Percentiles rank a stretch among this genome's conserved stretches.
phyloP scores from a whole-genome alignment of 805 yeast genomes.

The Candida methanosorbosa region DNA sequence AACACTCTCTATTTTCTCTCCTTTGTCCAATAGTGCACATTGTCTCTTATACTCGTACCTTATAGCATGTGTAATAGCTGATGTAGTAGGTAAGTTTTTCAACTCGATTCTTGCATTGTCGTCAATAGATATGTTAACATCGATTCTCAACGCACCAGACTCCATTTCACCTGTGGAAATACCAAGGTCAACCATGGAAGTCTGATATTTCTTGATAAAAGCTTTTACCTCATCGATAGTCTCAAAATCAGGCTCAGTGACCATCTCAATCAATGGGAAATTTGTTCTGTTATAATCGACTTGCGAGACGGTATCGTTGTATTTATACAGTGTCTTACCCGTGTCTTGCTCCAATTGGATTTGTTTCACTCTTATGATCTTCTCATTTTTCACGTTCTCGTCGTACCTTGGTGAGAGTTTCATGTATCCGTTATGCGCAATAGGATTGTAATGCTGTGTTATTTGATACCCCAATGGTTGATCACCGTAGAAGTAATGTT shows the following conservation, averaged over 20 bases:
- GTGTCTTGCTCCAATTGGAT: constrained; percentile 94
- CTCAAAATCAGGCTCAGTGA: constrained; percentile 81
- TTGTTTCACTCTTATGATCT: constrained; percentile 59
- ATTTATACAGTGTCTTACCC: constrained; percentile 61
- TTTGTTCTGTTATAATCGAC: constrained; percentile 82
- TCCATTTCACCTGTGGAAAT: constrained; percentile 89
- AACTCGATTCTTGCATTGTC: constrained; percentile 73
- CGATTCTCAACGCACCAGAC: constrained; percentile 91
- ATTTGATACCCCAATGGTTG: constrained; percentile 96
- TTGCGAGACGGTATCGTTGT: constrained; percentile 28
- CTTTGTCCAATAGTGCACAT: constrained; percentile 32
- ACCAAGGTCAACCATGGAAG: constrained; percentile 54
- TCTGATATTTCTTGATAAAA: constrained; percentile 75
- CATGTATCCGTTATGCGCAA: constrained; percentile 61
- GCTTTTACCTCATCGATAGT: constrained; percentile 59
- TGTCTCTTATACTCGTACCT: constrained; percentile 71
- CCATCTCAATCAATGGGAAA: constrained; percentile 82
- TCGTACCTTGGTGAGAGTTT: constrained; percentile 43
- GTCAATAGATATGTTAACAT: constrained; percentile 82
- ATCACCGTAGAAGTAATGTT: constrained; percentile 94
- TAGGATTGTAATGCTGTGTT: constrained; percentile 79
- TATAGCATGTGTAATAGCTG: constrained; percentile 73
- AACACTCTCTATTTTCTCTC: constrained; percentile 10
- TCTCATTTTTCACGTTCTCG: constrained; percentile 32
- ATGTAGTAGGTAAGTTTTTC: constrained; percentile 79